A percentile compares a stretch with the other conserved stretches of the same genome.
phyloP scores from a whole-genome alignment of 2,329 filamentous ascomycete species.

The Cladosporium halotolerans region DNA sequence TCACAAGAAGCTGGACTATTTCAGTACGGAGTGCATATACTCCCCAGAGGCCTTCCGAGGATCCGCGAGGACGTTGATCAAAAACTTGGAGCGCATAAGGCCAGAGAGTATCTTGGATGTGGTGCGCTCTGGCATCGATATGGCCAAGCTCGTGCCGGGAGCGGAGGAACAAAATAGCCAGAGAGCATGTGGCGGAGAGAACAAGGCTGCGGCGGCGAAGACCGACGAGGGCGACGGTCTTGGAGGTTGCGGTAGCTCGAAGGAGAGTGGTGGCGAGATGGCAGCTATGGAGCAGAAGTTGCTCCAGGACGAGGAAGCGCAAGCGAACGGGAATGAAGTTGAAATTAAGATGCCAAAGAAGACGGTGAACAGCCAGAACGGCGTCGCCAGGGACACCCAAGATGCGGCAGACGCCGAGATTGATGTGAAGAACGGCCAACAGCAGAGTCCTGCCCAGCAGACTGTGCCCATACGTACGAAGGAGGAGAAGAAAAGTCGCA shows the following conservation, averaged over 20 bases:
- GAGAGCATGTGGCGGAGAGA: not conserved
- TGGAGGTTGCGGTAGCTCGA: conserved; percentile 68
- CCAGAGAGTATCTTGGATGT: conserved; percentile 94
- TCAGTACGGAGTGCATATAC: conserved; percentile 97
- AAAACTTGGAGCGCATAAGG: conserved; percentile 86
- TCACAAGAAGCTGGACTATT: conserved; percentile 95
- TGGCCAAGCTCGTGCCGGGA: conserved; percentile 75
- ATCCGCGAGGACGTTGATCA: conserved; percentile 84
- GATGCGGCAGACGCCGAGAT: not conserved
- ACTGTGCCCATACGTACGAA: conserved; percentile 27
- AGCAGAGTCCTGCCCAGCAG: not conserved
- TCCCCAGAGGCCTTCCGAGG: conserved; percentile 94
- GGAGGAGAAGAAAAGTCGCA: conserved; percentile 22
- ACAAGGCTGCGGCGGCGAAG: conserved; percentile 15
- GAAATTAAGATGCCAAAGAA: conserved; percentile 48
- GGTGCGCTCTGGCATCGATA: conserved; percentile 89
- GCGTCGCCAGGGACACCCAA: not conserved
- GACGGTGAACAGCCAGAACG: not conserved
- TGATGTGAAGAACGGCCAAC: not conserved
- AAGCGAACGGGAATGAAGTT: conserved; percentile 51
- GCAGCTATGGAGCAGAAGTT: conserved; percentile 71
- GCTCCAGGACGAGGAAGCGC: conserved; percentile 56
- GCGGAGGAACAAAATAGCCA: conserved; percentile 17
- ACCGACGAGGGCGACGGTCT: conserved; percentile 50
- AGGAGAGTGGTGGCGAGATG: conserved; percentile 68